Evolutionary conservation across 2,329 filamentous ascomycete genomes (phyloP), one percentile per base, ranked within the genome.

Genomic region (Arachnopeziza araneosa): DNA sequence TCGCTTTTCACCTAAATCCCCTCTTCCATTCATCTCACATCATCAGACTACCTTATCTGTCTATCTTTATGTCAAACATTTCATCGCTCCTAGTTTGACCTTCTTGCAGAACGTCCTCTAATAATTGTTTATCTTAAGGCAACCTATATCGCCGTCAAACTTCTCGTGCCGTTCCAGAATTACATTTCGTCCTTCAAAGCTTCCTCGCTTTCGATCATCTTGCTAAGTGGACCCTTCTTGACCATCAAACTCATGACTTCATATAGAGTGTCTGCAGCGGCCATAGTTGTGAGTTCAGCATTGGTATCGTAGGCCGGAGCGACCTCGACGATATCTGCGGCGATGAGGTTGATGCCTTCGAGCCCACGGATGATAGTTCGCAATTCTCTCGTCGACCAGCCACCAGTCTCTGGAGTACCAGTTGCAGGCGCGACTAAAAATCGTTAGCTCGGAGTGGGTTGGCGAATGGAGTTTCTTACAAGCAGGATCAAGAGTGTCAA

Each of bases 161-260:
- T 14, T 17, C 36, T 7, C 36, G 17, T 3, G 6, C 10, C 17
- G 17, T 44, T 44, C 44, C 21, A 49, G n/a, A 9, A 52, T 57
- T 67, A 69, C 55, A 67, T 67, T 61, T 70, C 66, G 52, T 64
- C 58, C 54, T 55, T 63, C 22, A 56, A 56, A 49, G 52, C 61
- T 23, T 66, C 66, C 21, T 64, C 61, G 19, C 56, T 60, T 19
- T 44, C 36, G 14, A 76, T 64, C 73, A 79, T 78, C 48, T 77
- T 71, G 67, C 81, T 87, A 64, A 91, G 75, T 0, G 88, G 87
- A 0, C 89, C 89, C 68, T 85, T 86, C 80, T 91, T 90, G 19
- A 91, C 88, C 89, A 92, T 93, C 62, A 93, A 80, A 14, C 84
- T 90, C 83, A 92, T 89, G 54, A 93, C 83, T 74, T 93, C 89